Evolutionary conservation across 1,284 basidiomycete genomes (phyloP), one percentile per base, ranked within the genome.

Genomic region (Phylloboletellus chloephorus): DNA sequence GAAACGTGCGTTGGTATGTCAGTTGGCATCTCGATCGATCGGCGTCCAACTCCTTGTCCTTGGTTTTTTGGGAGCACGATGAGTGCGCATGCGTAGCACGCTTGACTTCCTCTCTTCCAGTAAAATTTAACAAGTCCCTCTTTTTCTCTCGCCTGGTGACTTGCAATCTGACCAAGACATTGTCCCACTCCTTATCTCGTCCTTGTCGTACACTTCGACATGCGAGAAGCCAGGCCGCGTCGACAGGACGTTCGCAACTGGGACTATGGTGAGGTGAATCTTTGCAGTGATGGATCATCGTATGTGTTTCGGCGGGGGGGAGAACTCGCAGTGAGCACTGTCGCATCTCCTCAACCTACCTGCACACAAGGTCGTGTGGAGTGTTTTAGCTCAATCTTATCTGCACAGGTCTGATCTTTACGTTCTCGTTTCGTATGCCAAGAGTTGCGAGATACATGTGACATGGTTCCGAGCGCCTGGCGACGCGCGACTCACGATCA

Each of bases 91-190:
- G 43, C 3, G 20, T 41, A 4, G 33, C 35, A 13, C 37, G 33
- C 19, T 23, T 24, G 15, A 35, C 7, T 4, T 41, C 31, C 7
- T 51, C 40, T 13, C 37, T 46, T 9, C 42, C 47, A 33, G 19
- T 9, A 24, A 25, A 23, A 15, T 2, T 16, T 20, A 31, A 21
- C 13, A 10, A 32, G 26, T 9, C n/a, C 20, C 12, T n/a, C n/a
- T 21, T 4, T 22, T 7, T 1, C 3, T 3, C 4, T 24, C 6
- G 4, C 4, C 0, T 22, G n/a, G 13, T 3, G 11, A 35, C 46
- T 41, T 19, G 52, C 50, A 47, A 3, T 33, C 28, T 40, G 26
- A 47, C 31, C n/a, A 11, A 49, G 46, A 35, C 41, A 41, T 20
- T 22, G 26, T 4, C 48, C 40, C n/a, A 54, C n/a, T n/a, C n/a